These are phyloP conservation scores for Tephrocybe sp. DNA, from an alignment of 768 basidiomycete species.

Conservation along the genomic window DNA sequence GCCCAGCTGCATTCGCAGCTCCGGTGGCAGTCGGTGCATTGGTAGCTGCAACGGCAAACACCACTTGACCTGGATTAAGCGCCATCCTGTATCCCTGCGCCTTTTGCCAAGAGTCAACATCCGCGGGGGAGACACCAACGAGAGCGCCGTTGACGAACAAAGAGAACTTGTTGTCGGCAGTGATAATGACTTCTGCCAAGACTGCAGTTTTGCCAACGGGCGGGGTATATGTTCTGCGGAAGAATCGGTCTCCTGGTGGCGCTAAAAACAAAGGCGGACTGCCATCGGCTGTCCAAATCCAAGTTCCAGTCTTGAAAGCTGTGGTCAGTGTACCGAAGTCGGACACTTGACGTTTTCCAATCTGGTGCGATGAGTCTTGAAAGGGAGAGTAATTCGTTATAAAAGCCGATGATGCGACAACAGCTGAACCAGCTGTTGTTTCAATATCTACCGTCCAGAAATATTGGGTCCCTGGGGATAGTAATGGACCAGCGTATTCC, in stretches of 20 bases:
- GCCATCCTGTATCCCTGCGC: constrained; percentile 15
- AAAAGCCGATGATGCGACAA: constrained; percentile 1
- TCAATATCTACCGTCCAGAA: constrained; percentile 6
- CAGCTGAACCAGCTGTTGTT: neutral
- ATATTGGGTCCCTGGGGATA: constrained; percentile 1
- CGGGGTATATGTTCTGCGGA: constrained; percentile 12
- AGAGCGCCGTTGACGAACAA: constrained; percentile 12
- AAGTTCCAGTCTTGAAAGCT: constrained; percentile 8
- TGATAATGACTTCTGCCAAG: constrained; percentile 14
- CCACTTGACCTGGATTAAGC: constrained; percentile 11
- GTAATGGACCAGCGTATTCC: constrained; percentile 8
- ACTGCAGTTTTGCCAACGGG: constrained; percentile 12
- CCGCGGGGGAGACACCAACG: constrained; percentile 6
- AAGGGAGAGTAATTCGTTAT: neutral
- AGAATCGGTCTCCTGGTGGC: constrained; percentile 8
- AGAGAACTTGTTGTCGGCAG: constrained; percentile 12
- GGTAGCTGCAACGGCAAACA: constrained; percentile 14
- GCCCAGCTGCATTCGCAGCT: constrained; percentile 11
- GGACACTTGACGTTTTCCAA: constrained; percentile 2
- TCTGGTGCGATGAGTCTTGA: neutral
- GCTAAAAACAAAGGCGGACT: constrained; percentile 3
- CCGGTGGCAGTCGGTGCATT: constrained; percentile 3
- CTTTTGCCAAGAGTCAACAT: constrained; percentile 7
- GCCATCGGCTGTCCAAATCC: constrained; percentile 16
- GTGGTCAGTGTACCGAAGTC: constrained; percentile 7